These are phyloP conservation scores for Torulaspora delbrueckii DNA, from an alignment of 805 yeast species.

Conservation along the genomic window DNA sequence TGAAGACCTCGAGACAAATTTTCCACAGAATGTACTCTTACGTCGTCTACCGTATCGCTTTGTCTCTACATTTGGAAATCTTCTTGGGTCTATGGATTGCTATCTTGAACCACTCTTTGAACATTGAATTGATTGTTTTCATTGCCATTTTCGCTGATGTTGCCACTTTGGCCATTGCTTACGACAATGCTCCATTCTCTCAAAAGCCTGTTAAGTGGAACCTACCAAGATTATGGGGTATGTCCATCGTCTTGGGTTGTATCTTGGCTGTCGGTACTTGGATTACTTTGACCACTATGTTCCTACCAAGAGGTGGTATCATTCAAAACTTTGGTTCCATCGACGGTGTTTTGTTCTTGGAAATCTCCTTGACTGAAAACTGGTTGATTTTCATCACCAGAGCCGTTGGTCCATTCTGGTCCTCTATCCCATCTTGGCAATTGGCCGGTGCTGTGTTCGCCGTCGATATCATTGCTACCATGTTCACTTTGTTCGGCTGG, in stretches of 20 bases:
- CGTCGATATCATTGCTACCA: constrained; percentile 88
- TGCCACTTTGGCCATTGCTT: constrained; percentile 95
- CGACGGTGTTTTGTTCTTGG: constrained; percentile 90
- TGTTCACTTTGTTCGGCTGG: constrained; percentile 94
- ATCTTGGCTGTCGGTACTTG: constrained; percentile 88
- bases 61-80: constrained; percentile 89
- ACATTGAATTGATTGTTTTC: constrained; percentile 90
- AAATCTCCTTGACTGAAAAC: constrained; percentile 92
- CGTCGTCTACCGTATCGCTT: constrained; percentile 96
- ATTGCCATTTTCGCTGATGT: constrained; percentile 97
- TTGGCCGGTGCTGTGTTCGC: constrained; percentile 86
- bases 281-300: constrained; percentile 93
- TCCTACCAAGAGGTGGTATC: constrained; percentile 85
- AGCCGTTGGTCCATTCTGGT: constrained; percentile 98
- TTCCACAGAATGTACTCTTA: constrained; percentile 99
- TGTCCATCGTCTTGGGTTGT: constrained; percentile 82
- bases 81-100: constrained; percentile 97
- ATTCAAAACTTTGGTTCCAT: constrained; percentile 92
- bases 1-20: constrained; percentile 93
- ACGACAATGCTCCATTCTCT: constrained; percentile 94
- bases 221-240: constrained; percentile 95
- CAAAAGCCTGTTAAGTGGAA: constrained; percentile 94
- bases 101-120: constrained; percentile 76
- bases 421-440: constrained; percentile 94
- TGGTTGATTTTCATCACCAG: constrained; percentile 96